phyloP scores from a whole-genome alignment of 768 basidiomycete genomes.

The Lactarius vividus region DNA sequence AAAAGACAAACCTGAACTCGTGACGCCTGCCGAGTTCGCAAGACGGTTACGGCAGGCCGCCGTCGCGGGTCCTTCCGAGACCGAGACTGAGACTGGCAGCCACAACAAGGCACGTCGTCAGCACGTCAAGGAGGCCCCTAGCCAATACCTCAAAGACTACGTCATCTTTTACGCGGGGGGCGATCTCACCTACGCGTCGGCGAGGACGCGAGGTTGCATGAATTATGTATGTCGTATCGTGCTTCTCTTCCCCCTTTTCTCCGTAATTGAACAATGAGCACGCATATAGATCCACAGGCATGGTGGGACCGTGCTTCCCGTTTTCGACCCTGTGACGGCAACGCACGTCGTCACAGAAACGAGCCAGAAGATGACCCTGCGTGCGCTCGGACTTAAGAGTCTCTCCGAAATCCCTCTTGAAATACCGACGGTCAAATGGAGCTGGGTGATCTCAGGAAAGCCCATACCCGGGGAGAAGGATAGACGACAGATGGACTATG shows the following conservation, averaged over 20 bases:
- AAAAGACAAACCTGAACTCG: conserved; percentile 18
- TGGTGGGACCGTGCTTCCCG: conserved; percentile 60
- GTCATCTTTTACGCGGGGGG: conserved; percentile 26
- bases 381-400: conserved; percentile 46
- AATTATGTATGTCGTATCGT: conserved; percentile 7
- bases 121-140: background rate
- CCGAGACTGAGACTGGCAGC: background rate
- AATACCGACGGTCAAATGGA: conserved; percentile 22
- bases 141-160: conserved; percentile 13
- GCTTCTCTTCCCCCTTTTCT: background rate
- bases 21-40: conserved; percentile 26
- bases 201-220: conserved; percentile 25
- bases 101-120: conserved; percentile 4
- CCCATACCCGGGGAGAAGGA: conserved; percentile 14
- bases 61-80: background rate
- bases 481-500: conserved; percentile 22
- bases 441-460: conserved; percentile 24
- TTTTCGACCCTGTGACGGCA: conserved; percentile 52
- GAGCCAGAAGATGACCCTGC: conserved; percentile 33
- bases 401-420: conserved; percentile 53
- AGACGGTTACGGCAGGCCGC: conserved; percentile 6
- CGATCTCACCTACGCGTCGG: conserved; percentile 25
- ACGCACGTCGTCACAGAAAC: conserved; percentile 67
- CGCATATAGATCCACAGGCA: conserved; percentile 70
- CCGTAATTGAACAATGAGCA: background rate